These are phyloP conservation scores for Cinchona pubescens DNA, from an alignment of 257 asterid genomes.

Conservation along the genomic window DNA sequence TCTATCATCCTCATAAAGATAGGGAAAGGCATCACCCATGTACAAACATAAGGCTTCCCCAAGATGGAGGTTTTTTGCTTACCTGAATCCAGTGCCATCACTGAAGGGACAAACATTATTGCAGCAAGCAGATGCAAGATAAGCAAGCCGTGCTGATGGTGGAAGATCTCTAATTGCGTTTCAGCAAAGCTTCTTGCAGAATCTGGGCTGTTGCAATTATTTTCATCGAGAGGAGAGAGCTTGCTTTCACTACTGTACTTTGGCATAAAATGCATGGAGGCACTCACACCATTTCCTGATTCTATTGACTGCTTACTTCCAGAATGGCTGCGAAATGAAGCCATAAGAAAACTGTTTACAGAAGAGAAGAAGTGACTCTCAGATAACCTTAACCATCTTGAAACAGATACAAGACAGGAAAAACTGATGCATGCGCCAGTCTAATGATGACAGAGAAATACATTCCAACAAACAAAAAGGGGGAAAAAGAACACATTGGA, in stretches of 20 bases:
- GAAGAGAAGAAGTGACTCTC: slow-evolving; percentile 38
- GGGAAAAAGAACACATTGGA: neutral
- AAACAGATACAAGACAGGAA: neutral
- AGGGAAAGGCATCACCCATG: neutral
- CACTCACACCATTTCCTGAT: slow-evolving; percentile 34
- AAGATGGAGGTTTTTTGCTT: slow-evolving; percentile 5
- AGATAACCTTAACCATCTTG: slow-evolving; percentile 24
- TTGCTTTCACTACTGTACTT: slow-evolving; percentile 39
- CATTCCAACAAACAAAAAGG: neutral
- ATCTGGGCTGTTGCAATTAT: slow-evolving; percentile 46
- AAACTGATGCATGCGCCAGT: neutral
- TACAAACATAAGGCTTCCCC: neutral
- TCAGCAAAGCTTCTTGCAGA: slow-evolving; percentile 69
- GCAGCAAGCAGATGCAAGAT: slow-evolving; percentile 74
- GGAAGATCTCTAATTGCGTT: slow-evolving; percentile 77
- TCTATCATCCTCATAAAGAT: neutral
- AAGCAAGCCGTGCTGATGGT: slow-evolving; percentile 85
- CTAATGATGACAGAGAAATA: slow-evolving; percentile 5
- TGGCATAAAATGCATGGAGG: slow-evolving; percentile 34
- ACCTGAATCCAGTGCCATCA: slow-evolving; percentile 94
- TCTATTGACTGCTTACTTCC: slow-evolving; percentile 47
- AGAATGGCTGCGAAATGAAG: slow-evolving; percentile 77
- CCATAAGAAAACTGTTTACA: slow-evolving; percentile 71
- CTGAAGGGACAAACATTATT: slow-evolving; percentile 79
- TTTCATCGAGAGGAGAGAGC: slow-evolving; percentile 35